phyloP scores from a whole-genome alignment of 1,139 yeast genomes.

The Groenewaldozyma auringiensis region DNA sequence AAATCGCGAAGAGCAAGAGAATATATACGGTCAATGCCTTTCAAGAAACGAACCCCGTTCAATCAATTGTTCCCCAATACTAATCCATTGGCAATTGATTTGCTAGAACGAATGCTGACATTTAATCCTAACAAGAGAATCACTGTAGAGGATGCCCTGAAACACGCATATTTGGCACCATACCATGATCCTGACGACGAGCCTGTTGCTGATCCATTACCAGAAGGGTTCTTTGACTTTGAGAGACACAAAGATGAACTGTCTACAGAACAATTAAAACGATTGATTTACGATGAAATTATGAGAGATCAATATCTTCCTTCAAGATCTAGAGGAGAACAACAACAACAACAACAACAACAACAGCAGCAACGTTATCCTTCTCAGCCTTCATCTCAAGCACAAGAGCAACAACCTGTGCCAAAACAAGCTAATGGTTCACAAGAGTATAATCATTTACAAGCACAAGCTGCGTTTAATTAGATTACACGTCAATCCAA shows the following conservation, averaged over 20 bases:
- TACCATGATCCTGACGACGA: slow-evolving; percentile 85
- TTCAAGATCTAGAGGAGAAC: neutral
- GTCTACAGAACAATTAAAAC: slow-evolving; percentile 61
- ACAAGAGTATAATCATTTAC: neutral
- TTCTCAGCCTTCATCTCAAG: neutral
- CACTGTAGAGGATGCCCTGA: slow-evolving; percentile 70
- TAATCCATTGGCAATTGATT: slow-evolving; percentile 69
- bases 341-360: neutral
- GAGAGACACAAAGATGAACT: slow-evolving; percentile 69
- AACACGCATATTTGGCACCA: slow-evolving; percentile 69
- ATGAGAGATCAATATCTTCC: slow-evolving; percentile 21
- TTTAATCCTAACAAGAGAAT: slow-evolving; percentile 77
- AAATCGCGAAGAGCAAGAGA: slow-evolving; percentile 81
- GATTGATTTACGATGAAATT: slow-evolving; percentile 58
- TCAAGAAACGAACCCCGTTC: slow-evolving; percentile 50
- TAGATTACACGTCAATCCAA: too few relatives aligned
- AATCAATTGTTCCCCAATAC: slow-evolving; percentile 43
- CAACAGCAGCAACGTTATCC: neutral
- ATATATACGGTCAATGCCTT: slow-evolving; percentile 70
- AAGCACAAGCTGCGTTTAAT: neutral
- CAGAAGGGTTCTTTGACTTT: slow-evolving; percentile 73
- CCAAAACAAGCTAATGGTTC: neutral
- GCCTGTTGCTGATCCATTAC: slow-evolving; percentile 66
- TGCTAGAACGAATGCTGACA: slow-evolving; percentile 62
- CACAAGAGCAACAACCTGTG: neutral